These are phyloP conservation scores for Simplicillium sp. DNA, from an alignment of 2,329 filamentous ascomycete genomes.

Conservation along the genomic window DNA sequence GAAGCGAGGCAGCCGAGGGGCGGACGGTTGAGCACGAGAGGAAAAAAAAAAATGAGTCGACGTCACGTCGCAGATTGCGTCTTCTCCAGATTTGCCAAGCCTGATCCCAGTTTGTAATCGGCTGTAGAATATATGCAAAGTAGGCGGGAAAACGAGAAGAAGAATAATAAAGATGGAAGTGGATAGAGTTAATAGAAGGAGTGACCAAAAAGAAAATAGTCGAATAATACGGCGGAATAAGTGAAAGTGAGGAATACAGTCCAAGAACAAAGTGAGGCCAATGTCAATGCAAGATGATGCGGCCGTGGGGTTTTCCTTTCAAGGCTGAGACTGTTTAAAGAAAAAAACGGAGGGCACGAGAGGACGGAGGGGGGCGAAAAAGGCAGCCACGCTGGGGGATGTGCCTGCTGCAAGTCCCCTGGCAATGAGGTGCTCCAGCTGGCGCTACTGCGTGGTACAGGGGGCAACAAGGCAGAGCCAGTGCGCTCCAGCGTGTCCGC, in stretches of 20 bases:
- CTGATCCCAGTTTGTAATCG: too few species aligned
- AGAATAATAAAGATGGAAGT: not conserved
- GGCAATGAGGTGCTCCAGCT: too few species aligned
- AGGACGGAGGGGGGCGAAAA: too few species aligned
- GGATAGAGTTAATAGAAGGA: not conserved
- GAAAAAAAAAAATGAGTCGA: not conserved
- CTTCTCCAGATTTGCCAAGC: not conserved
- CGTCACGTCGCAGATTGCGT: not conserved
- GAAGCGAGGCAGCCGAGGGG: not conserved
- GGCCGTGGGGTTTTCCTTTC: not conserved
- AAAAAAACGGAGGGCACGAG: too few species aligned
- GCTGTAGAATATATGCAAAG: not conserved
- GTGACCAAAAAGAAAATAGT: not conserved
- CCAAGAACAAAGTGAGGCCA: not conserved
- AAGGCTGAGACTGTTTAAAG: too few species aligned
- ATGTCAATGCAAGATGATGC: not conserved
- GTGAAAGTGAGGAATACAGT: not conserved
- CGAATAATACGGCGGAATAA: not conserved
- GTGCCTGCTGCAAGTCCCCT: too few species aligned
- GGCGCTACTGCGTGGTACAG: too few species aligned
- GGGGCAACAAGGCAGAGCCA: too few species aligned
- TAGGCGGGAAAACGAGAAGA: not conserved
- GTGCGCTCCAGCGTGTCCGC: too few species aligned
- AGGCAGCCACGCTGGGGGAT: too few species aligned
- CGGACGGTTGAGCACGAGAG: not conserved